Percentiles rank a stretch among this genome's conserved stretches.
Conservation (phyloP, 805 yeast species). For the Ogataea naganishii region DNA sequence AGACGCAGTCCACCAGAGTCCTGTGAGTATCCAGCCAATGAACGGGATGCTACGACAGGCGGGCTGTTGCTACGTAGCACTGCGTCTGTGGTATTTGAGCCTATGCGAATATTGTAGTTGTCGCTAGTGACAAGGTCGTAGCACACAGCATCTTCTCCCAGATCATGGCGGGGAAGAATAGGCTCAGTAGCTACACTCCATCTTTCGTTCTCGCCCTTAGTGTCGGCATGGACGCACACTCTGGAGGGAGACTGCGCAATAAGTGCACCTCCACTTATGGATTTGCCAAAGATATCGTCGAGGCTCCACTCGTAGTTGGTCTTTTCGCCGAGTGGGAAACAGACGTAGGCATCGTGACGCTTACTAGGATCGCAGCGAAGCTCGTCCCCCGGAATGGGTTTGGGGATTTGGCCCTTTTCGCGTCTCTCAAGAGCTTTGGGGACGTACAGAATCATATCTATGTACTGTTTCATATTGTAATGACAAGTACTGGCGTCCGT, state of each 20-base stretch:
- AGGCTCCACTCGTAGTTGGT: constrained; percentile 41
- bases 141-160: constrained; percentile 11
- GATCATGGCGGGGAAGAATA: constrained; percentile 1
- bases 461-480: constrained; percentile 51
- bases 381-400: constrained; percentile 62
- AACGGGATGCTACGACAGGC: constrained; percentile 70
- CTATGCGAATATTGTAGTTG: constrained; percentile 29
- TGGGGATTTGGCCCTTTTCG: constrained; percentile 61
- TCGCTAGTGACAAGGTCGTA: constrained; percentile 13
- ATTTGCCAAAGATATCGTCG: constrained; percentile 60
- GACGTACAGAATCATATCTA: constrained; percentile 67
- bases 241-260: constrained; percentile 35
- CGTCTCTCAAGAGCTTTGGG: constrained; percentile 57
- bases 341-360: constrained; percentile 50
- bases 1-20: constrained; percentile 86
- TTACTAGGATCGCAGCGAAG: constrained; percentile 67
- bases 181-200: constrained; percentile 32
- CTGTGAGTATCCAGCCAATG: constrained; percentile 86
- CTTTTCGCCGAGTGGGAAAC: constrained; percentile 67
- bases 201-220: constrained; percentile 22
- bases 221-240: constrained; percentile 33
- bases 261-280: constrained; percentile 55
- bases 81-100: constrained; percentile 35
- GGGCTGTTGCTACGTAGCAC: constrained; percentile 36
- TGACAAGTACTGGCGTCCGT: constrained; percentile 30